Evolutionary conservation across 345 rosid species (phyloP), one percentile per base, ranked within the genome.

Genomic region (Fremontodendron californicum): DNA sequence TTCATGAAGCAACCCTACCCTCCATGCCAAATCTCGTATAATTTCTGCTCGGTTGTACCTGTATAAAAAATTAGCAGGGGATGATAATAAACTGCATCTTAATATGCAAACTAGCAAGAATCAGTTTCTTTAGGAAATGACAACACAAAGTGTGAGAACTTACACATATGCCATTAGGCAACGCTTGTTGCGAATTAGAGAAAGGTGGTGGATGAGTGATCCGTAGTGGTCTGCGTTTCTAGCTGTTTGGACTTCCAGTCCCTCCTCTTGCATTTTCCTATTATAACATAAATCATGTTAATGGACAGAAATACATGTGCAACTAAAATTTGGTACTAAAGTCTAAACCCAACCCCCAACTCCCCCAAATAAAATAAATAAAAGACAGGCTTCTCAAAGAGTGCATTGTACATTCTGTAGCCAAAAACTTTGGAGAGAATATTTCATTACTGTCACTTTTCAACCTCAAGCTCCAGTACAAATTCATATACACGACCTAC

Each of bases 101-200:
- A 61, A 76, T 25, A 65, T 35, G 49, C 1, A 66, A 77, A 74
- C 61, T 10, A 68, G 37, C 40, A 25, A 63, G 46, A 76, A 73
- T 11, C 49, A 65, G 5, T 54, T 43, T 75, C 64, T 13, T 74
- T 65, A 49, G 65, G 65, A 64, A 74, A 67, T 33, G 65, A 18
- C 35, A 52, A 51, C 9, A 19, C 0, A 70, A 18, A 49, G n/a
- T 9, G 57, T 64, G 43, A 79, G 48, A 69, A 43, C 89, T 79
- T 79, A 95, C 98, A 89, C 83, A 70, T 96, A 93, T n/a, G 94
- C 94, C 98, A 91, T 89, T 78, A 96, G 86, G 89, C 98, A 96
- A 69, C 98, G 94, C 73, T 96, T 96, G 85, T 92, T 92, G 21
- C 94, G 94, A 84, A 81, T 83, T 80, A 96, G 81, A 80, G 99